Conservation (phyloP, 2,329 filamentous ascomycete species). For the Anisogramma anomala region DNA sequence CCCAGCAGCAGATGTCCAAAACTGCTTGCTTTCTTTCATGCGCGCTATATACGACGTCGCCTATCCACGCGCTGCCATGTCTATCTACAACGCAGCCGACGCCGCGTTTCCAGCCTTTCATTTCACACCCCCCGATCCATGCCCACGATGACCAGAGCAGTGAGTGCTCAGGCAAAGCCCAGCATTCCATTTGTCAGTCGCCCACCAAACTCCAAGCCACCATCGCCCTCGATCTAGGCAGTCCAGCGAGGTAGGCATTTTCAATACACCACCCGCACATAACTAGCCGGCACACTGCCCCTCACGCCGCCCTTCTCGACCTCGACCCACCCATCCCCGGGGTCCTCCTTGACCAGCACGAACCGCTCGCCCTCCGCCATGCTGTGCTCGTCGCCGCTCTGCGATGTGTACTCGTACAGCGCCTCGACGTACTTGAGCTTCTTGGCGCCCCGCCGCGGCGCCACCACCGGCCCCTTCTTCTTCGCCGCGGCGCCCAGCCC, state of each 20-base stretch:
- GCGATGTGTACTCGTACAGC: constrained; percentile 80
- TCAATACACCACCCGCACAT: constrained; percentile 73
- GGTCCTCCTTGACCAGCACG: constrained; percentile 76
- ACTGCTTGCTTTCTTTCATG: no score
- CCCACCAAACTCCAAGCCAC: not conserved
- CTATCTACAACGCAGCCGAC: no score
- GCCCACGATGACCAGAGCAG: no score
- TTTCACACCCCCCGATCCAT: no score
- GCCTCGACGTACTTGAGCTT: constrained; percentile 90
- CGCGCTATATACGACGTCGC: no score
- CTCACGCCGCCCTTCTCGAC: constrained; percentile 82
- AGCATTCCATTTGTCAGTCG: no score
- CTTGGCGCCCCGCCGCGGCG: constrained; percentile 81
- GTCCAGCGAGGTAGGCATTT: no score
- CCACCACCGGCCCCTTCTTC: constrained; percentile 86
- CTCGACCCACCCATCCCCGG: constrained; percentile 92
- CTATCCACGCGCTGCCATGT: no score
- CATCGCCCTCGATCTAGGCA: no score
- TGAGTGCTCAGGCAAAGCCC: no score
- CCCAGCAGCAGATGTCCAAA: no score
- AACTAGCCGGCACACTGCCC: constrained; percentile 87
- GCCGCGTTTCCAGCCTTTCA: no score
- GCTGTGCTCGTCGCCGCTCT: constrained; percentile 74
- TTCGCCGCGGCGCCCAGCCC: constrained; percentile 39
- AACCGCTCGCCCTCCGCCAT: constrained; percentile 89